Base-by-base conservation (phyloP, 2,329 filamentous ascomycete genomes). In the Diplodia sapinea region DNA sequence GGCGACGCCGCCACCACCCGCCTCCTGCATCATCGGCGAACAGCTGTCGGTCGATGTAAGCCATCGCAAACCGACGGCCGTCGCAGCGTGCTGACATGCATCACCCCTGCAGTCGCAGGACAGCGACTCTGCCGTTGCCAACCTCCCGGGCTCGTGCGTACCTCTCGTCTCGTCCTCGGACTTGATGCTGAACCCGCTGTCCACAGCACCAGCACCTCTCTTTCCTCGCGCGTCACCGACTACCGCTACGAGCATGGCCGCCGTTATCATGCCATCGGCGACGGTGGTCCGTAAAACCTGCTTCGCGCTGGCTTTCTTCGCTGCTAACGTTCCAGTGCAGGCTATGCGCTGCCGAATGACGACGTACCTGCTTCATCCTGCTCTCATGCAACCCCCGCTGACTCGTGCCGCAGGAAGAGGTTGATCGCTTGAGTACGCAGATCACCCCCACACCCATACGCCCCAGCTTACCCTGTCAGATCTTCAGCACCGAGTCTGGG, bases 401-500 rank as follows among this genome's bases (percentile, higher is more conserved):
- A 54, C n/a, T 47, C 64, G 17, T 17, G 36, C 5, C 26, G 7
- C 49, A 74, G 70, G 68, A 71, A 71, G 73, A 74, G 56, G 50
- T 69, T 20, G 70, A 74, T 68, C 68, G 72, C 17, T 62, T 74
- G 29, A 68, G 69, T 70, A 54, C 17, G 40, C 29, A 33, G 49
- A 62, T 36, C 43, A 23, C 13, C 31, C 31, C 43, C 51, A 51
- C 36, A 40, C 13, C 9, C 11, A 40, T 13, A 50, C 56, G n/a
- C 29, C 20, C 29, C 40, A 12, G 20, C 15, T 68, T 36, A 68
- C n/a, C 52, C 52, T 52, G 38, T 47, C 43, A 69, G 72, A 74
- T 50, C 69, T 74, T 6, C 72, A 74, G 65, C 73, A 74, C 67
- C 63, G 64, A 55, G 70, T 74, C n/a, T 74, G 69, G 68, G 62